These are phyloP conservation scores for Porogramme epimiltina DNA, from an alignment of 1,284 basidiomycete genomes.

Conservation along the genomic window DNA sequence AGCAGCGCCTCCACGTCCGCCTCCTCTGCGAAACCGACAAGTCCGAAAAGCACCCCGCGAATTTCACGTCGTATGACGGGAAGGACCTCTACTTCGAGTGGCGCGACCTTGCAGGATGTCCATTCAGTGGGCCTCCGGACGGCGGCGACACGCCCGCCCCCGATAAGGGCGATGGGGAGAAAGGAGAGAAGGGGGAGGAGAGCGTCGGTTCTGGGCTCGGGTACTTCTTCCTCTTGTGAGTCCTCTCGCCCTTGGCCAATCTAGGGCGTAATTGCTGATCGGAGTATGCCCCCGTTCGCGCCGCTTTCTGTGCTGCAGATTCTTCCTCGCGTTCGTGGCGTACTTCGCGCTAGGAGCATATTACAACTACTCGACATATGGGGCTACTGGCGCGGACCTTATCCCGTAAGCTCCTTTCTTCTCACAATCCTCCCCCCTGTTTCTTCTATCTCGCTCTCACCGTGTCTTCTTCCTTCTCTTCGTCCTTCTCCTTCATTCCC, in stretches of 20 bases:
- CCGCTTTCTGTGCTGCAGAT: constrained; percentile 39
- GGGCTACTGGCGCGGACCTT: constrained; percentile 75
- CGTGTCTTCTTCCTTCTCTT: constrained; percentile 9
- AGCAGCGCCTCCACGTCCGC: constrained; percentile 62
- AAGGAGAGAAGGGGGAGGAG: constrained; percentile 37
- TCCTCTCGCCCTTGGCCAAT: constrained; percentile 11
- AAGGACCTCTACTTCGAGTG: constrained; percentile 59
- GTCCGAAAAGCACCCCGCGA: constrained; percentile 43
- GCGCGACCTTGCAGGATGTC: constrained; percentile 56
- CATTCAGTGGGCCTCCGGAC: constrained; percentile 38
- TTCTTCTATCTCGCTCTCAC: not conserved
- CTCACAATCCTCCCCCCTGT: not conserved
- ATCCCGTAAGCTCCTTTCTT: constrained; percentile 64
- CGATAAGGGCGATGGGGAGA: constrained; percentile 33
- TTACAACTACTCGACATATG: constrained; percentile 83
- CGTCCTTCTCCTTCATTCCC: constrained; percentile 2
- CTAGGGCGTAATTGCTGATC: not conserved
- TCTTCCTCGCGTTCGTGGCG: constrained; percentile 63
- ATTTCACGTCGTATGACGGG: constrained; percentile 63
- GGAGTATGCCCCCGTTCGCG: not conserved
- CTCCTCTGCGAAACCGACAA: constrained; percentile 54
- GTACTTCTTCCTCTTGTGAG: constrained; percentile 83
- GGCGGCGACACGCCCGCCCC: constrained; percentile 28
- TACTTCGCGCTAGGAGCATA: constrained; percentile 81
- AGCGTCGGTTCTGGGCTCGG: constrained; percentile 73